Base-by-base conservation (phyloP, 192 early-diverging fungal species). In the Linderina pennispora region DNA sequence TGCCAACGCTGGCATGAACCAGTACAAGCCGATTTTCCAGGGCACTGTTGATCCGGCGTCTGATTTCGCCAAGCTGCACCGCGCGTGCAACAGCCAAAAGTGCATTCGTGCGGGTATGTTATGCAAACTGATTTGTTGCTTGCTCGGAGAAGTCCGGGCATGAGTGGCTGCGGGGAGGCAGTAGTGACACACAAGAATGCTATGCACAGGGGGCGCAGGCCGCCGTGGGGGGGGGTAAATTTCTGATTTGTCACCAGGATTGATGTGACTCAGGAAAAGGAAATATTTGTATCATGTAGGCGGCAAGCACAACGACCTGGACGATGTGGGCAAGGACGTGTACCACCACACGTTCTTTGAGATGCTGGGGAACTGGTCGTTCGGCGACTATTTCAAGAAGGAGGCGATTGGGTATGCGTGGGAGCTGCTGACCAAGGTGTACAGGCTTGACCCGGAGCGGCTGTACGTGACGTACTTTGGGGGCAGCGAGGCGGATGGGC, bases 341-440 rank as follows among this genome's bases (percentile, higher is more conserved):
- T 98, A 98, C 68, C 95, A 98, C 76, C 95, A 98, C 69, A 98
- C 95, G 32, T 98, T 96, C 79, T 98, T 98, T 77, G 95, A 98
- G 71, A 98, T 98, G 95, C 77, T 98, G 65, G 95, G 95, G 48
- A 98, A 98, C 82, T 98, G 95, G 95, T 96, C 92, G n/a, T 98
- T 98, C 68, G 92, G 95, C 48, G 89, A 98, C 58, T 96, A 98
- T 74, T 98, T 98, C 72, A 98, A 98, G 83, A 84, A 82, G 74
- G 93, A 94, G 55, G 95, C 92, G 16, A 90, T 95, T 45, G 73
- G 54, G 16, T 87, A 83, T 75, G 89, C 85, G 35, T 98, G 93
- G 93, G 88, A 91, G 44, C 77, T 96, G 35, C 77, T 98, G 65
- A 98, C 91, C 11, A 62, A 83, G 43, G 89, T 91, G 14, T 89